A percentile compares a stretch with the other conserved stretches of the same genome.
These are phyloP conservation scores for Aspergillus sp. DNA, from an alignment of 2,329 filamentous ascomycete species.

Conservation along the genomic window DNA sequence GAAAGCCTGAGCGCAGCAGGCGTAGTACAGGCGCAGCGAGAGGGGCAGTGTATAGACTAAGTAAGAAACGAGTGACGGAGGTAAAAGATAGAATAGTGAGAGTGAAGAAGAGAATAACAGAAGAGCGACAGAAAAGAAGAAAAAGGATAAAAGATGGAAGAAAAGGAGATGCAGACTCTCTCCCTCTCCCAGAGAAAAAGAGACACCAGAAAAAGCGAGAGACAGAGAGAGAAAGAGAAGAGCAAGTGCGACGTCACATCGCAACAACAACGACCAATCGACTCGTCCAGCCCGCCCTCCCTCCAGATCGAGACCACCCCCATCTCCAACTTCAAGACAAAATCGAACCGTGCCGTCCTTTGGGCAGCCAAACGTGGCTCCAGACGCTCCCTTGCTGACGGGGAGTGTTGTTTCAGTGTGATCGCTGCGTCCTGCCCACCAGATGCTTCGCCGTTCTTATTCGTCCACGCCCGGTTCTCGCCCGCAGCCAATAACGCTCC, in stretches of 20 bases:
- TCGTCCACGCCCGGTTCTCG: conserved; percentile 4
- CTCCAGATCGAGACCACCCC: neutral
- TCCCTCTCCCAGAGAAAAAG: too few relatives aligned
- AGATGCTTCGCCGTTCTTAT: neutral
- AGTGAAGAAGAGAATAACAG: neutral
- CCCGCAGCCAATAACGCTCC: neutral
- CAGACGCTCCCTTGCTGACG: conserved; percentile 7
- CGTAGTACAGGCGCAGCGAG: neutral
- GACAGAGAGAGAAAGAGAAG: neutral
- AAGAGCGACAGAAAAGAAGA: neutral
- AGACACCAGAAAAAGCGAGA: neutral
- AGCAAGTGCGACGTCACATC: conserved; percentile 15
- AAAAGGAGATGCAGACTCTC: neutral
- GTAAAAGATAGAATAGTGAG: neutral
- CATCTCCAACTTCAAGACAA: neutral
- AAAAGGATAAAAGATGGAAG: conserved; percentile 5
- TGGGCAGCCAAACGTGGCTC: conserved; percentile 11
- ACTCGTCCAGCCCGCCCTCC: neutral
- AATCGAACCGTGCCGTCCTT: conserved; percentile 1
- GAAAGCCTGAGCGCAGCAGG: neutral
- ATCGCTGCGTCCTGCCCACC: neutral
- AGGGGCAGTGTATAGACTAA: neutral
- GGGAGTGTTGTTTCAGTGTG: neutral
- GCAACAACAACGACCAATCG: conserved; percentile 1
- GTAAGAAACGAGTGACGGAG: neutral